phyloP scores from a whole-genome alignment of 2,329 filamentous ascomycete species.

The Pseudogymnoascus sp. region DNA sequence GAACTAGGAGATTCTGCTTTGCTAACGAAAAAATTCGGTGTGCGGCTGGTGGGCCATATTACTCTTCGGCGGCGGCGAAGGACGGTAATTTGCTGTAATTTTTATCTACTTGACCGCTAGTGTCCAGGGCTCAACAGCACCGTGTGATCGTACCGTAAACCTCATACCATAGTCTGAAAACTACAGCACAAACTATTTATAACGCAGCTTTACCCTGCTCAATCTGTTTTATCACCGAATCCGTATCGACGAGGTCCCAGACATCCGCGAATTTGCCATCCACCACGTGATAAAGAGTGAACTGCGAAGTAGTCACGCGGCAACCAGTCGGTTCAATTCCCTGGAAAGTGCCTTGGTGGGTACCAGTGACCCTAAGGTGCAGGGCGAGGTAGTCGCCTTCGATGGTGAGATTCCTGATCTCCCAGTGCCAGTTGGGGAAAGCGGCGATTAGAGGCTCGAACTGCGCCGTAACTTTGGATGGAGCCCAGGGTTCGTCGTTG shows the following conservation, averaged over 20 bases:
- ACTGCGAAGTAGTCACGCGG: neutral
- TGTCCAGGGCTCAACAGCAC: no score
- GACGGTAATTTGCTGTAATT: slow-evolving; percentile 2
- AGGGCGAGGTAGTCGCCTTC: neutral
- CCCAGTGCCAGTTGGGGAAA: neutral
- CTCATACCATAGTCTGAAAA: no score
- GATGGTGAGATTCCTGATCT: neutral
- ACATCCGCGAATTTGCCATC: neutral
- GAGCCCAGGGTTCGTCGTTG: neutral
- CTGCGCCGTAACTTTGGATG: neutral
- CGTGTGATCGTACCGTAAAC: no score
- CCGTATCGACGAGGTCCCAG: neutral
- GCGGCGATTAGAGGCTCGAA: neutral
- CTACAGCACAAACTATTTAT: neutral
- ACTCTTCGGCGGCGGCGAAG: slow-evolving; percentile 13
- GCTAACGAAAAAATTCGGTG: slow-evolving; percentile 14
- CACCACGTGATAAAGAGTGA: neutral
- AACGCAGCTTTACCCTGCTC: neutral
- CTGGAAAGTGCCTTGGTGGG: neutral
- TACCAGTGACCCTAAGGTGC: neutral
- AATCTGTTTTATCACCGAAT: neutral
- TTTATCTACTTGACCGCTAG: neutral
- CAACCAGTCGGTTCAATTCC: neutral
- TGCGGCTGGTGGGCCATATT: slow-evolving; percentile 12
- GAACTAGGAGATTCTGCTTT: slow-evolving; percentile 12